Evolutionary conservation across 495 filamentous ascomycete genomes (phyloP).

Genomic region (Pyronema domesticum): DNA sequence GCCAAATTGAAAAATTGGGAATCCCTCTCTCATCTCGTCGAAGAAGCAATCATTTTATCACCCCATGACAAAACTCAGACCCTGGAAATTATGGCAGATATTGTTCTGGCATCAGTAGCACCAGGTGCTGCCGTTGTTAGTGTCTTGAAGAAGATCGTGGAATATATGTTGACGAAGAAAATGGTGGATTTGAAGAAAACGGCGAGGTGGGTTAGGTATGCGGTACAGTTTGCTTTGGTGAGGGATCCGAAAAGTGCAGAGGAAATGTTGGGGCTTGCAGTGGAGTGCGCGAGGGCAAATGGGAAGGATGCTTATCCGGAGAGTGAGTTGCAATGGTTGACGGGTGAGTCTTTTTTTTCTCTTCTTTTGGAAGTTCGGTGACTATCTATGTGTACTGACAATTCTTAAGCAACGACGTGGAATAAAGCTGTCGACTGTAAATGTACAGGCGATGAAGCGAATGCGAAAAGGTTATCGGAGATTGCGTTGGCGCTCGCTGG

Average conservation of each 20-base stretch:
- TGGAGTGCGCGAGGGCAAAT: conserved; percentile 27
- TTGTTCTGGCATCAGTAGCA: conserved; percentile 37
- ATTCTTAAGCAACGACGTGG: conserved; percentile 16
- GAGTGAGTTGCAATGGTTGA: conserved; percentile 64
- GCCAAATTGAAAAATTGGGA: conserved; percentile 50
- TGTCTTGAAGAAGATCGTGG: conserved; percentile 17
- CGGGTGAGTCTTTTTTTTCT: conserved; percentile 16
- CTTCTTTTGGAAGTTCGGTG: not conserved
- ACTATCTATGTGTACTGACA: not conserved
- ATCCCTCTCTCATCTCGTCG: conserved; percentile 41
- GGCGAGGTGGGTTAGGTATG: conserved; percentile 16
- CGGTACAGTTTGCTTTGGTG: conserved; percentile 17
- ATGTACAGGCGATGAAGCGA: conserved; percentile 14
- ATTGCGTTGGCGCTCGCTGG: conserved; percentile 17
- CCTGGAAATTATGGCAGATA: conserved; percentile 34
- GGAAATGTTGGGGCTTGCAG: conserved; percentile 39
- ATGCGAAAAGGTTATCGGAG: conserved; percentile 15
- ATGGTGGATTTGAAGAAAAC: conserved; percentile 11
- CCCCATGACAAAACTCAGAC: conserved; percentile 12
- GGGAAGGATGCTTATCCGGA: conserved; percentile 37
- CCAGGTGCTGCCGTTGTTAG: conserved; percentile 24
- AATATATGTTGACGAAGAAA: conserved; percentile 10
- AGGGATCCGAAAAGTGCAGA: conserved; percentile 28
- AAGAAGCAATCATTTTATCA: conserved; percentile 30
- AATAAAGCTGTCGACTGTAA: conserved; percentile 22